Evolutionary conservation across 345 rosid genomes (phyloP).

Genomic region (Populus alba): DNA sequence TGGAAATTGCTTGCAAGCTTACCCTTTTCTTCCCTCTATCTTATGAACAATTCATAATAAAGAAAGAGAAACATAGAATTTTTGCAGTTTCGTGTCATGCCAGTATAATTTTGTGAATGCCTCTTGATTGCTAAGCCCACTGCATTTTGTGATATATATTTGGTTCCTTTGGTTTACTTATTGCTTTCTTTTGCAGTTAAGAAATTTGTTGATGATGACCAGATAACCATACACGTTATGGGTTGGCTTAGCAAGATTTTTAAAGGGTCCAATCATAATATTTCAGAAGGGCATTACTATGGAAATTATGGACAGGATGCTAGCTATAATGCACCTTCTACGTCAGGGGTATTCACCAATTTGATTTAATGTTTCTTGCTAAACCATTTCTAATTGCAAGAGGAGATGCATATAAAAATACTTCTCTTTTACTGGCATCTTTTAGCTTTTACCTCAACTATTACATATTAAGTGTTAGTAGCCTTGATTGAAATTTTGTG

Average conservation of each 20-base stretch:
- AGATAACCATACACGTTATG: conserved; percentile 50
- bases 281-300: conserved; percentile 46
- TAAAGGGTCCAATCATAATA: conserved; percentile 66
- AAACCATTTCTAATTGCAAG: neutral
- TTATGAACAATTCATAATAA: neutral
- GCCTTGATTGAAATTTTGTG: neutral
- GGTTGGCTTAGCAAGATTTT: conserved; percentile 86
- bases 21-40: neutral
- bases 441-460: neutral
- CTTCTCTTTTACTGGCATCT: neutral
- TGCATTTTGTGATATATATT: neutral
- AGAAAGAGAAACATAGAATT: neutral
- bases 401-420: neutral
- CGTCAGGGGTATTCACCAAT: conserved; percentile 54
- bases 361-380: neutral
- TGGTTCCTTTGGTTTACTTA: conserved; percentile 6
- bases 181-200: conserved; percentile 37
- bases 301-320: conserved; percentile 47
- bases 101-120: neutral
- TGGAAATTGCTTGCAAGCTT: neutral
- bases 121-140: neutral
- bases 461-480: neutral
- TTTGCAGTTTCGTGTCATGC: neutral
- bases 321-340: conserved; percentile 51
- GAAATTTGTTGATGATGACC: conserved; percentile 45